Base-by-base conservation (phyloP, 345 rosid species). In the Mercurialis annua region DNA sequence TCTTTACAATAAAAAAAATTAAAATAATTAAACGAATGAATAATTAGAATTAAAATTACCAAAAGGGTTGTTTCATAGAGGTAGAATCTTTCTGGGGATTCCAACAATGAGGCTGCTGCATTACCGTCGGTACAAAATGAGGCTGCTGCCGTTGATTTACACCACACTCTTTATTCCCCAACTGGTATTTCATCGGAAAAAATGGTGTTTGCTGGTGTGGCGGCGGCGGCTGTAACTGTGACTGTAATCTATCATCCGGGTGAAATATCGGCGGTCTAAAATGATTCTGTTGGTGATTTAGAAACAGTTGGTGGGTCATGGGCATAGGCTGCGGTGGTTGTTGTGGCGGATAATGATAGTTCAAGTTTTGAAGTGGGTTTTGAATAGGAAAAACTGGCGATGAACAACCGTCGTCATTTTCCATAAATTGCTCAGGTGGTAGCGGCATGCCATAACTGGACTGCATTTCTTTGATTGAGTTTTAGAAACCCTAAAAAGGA, bases 71-170 rank as follows among this genome's bases (percentile, higher is more conserved):
- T 53, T 73, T 76, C 52, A 77, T 55, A 27, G 70, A 44, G 62
- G 69, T 33, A 42, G 81, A 69, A 76, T 81, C 73, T 68, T 73
- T 75, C 55, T 62, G 77, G 64, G 79, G 71, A 74, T 74, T 61
- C 85, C 74, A 81, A 65, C 26, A 61, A 40, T 61, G 78, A 34
- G 76, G 70, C 29, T 2, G 23, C 20, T 20, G 59, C 15, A 10
- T 24, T 21, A 21, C 8, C 20, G 6, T 1, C 20, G 53, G 53
- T 23, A n/a, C 53, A 52, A 1, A 9, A 4, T 36, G 40, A 4
- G 4, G 40, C 40, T 36, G 40, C 40, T 36, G 40, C 40, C 48
- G 55, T 16, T 66, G 65, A 47, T 59, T 68, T 64, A 64, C 58
- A 65, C 27, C 47, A 36, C 51, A 44, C 17, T 62, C 81, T 2